Evolutionary conservation across 2,329 filamentous ascomycete genomes (phyloP), one percentile per base, ranked within the genome.

Genomic region (Penicillium sp.): DNA sequence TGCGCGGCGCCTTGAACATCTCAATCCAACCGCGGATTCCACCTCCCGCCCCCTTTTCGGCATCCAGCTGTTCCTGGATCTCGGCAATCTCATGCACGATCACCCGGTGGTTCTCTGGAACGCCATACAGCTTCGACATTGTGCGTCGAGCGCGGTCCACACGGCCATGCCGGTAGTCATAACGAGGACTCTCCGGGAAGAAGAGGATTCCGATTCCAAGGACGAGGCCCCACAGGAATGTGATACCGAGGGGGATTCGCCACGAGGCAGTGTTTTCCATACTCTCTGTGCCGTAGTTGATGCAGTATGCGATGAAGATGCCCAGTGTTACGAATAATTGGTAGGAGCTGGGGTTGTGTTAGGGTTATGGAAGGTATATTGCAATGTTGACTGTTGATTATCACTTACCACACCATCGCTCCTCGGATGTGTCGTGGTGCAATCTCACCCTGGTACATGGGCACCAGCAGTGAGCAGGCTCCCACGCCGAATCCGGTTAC

Each of bases 101-200:
- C 41, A 78, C 71, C 3, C 68, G 71, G 57, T 81, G 77, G 50
- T 77, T 74, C 50, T 77, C 71, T 0, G 74, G 64, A 1, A 80
- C 70, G 21, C 78, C 77, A 45, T 81, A 81, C 6, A 77, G 72
- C 45, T 73, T 72, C 1, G 77, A 69, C 57, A 82, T 75, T 17
- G 77, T 80, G 10, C 58, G 62, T 35, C 74, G 72, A 3, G 79
- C 79, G 21, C 62, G 64, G 10, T 80, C 76, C 29, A 73, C 67
- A 3, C 73, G 72, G 32, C 77, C 77, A 45, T 74, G 62, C n/a
- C 79, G 75, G 64, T 77, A 82, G 41, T 78, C 77, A 66, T 74
- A 81, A 13, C 79, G 75, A 3, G 79, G 79, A 3, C 72, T 75
- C 53, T 82, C 79, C 2, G 74, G 75, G 54, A 81, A 74, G 59